Percentiles rank a stretch among this genome's conserved stretches.
phyloP scores from a whole-genome alignment of 371 early-diverging fungal species.

The Thermomucor indicae-seudaticae region DNA sequence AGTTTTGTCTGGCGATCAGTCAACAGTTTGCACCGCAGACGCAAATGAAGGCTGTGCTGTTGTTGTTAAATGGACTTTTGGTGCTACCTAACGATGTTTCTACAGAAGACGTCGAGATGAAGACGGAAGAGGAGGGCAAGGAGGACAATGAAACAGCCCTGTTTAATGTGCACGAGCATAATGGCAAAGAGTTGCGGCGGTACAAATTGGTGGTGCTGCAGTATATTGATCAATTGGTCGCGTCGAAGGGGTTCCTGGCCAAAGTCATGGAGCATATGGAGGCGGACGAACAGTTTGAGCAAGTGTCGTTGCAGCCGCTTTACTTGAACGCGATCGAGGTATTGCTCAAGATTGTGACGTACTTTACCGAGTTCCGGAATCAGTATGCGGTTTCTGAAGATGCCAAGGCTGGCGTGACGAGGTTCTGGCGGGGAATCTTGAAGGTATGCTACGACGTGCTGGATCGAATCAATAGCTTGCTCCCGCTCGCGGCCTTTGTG shows the following conservation, averaged over 20 bases:
- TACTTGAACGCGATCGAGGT: slow-evolving; percentile 49
- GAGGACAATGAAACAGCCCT: slow-evolving; percentile 22
- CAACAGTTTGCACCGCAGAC: slow-evolving; percentile 61
- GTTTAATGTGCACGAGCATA: slow-evolving; percentile 50
- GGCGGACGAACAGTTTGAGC: slow-evolving; percentile 26
- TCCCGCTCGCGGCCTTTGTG: slow-evolving; percentile 73
- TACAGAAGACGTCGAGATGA: slow-evolving; percentile 31
- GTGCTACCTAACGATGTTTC: slow-evolving; percentile 63
- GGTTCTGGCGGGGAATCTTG: slow-evolving; percentile 59
- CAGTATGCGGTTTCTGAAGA: slow-evolving; percentile 28
- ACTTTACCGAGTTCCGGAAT: slow-evolving; percentile 44
- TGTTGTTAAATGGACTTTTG: slow-evolving; percentile 57
- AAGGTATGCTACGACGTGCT: slow-evolving; percentile 71
- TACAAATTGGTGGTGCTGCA: slow-evolving; percentile 72
- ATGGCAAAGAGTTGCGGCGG: slow-evolving; percentile 68
- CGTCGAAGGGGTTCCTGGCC: slow-evolving; percentile 58
- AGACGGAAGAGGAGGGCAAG: too few relatives aligned
- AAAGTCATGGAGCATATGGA: slow-evolving; percentile 46
- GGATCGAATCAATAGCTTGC: slow-evolving; percentile 69
- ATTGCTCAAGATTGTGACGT: slow-evolving; percentile 50
- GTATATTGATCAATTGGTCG: slow-evolving; percentile 63
- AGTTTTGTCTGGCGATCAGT: slow-evolving; percentile 64
- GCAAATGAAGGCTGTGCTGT: slow-evolving; percentile 65
- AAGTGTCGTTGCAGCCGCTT: slow-evolving; percentile 46
- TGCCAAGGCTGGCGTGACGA: slow-evolving; percentile 35